Base-by-base conservation (phyloP, 192 early-diverging fungal genomes). In the Pilobolus umbonatus region DNA sequence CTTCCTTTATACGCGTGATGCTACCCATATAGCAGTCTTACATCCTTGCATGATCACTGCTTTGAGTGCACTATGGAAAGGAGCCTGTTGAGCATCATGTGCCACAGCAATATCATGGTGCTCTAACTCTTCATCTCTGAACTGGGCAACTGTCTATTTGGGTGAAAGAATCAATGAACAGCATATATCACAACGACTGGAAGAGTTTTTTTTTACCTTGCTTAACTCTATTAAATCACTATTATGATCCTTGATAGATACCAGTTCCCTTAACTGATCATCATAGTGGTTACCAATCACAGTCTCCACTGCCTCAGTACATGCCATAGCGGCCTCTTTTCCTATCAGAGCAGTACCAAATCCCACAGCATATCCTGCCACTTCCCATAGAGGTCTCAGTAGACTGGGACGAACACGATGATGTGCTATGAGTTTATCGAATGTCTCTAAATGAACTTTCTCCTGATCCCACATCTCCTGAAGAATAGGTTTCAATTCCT, bases 401-500 rank as follows among this genome's bases (percentile, higher is more conserved):
- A 89, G 59, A 12, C 92, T 89, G 0, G 96, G 96, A 0, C 96
- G 83, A 9, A 92, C 92, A 51, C 88, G 83, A 57, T 89, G 85
- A 35, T 87, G 73, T 7, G 61, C 79, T 3, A 96, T 63, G 24
- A 93, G 78, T 22, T 78, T 72, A 69, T 95, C 87, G 74, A 98
- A 92, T 14, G 78, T 80, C 14, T 64, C 62, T 53, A 95, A 74
- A 57, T 98, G 96, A 35, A 79, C 64, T 51, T 91, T 87, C 67
- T 98, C 94, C 48, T 98, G 96, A 35, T 95, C 91, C 80, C 87
- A 89, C 96, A 98, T 98, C 72, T 98, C 90, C 68, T 88, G 74
- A 17, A 96, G 79, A 36, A 94, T 52, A 7, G 84, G 79, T 15
- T 79, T 75, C 30, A 91, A 71, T 44, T 80, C 73, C 30, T 86